phyloP scores from a whole-genome alignment of 805 yeast genomes.

The Pichia gijzeniarum region DNA sequence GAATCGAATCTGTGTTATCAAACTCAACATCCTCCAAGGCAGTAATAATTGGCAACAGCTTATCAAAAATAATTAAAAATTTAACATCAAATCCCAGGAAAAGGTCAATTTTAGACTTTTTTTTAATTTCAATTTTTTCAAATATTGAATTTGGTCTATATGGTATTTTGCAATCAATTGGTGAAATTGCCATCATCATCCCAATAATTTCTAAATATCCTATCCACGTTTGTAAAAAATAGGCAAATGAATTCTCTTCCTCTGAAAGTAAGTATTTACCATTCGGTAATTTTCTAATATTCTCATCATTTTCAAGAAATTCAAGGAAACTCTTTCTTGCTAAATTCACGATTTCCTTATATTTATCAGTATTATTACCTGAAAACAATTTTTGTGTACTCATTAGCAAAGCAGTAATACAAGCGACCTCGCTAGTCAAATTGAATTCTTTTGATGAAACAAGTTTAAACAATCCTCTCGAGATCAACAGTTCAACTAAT shows the following conservation, averaged over 20 bases:
- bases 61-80: slow-evolving; percentile 38
- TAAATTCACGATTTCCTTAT: slow-evolving; percentile 7
- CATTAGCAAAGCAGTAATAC: slow-evolving; percentile 8
- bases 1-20: neutral
- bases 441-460: neutral
- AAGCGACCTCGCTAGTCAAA: slow-evolving; percentile 3
- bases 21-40: slow-evolving; percentile 1
- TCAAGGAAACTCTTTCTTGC: slow-evolving; percentile 3
- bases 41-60: slow-evolving; percentile 6
- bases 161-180: slow-evolving; percentile 8
- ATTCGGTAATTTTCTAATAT: slow-evolving; percentile 1
- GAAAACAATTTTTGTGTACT: slow-evolving; percentile 11
- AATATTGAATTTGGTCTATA: slow-evolving; percentile 5
- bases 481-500: slow-evolving; percentile 4
- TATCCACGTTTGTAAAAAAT: slow-evolving; percentile 9
- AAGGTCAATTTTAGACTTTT: slow-evolving; percentile 40
- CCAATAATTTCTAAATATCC: slow-evolving; percentile 12
- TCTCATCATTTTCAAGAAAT: slow-evolving; percentile 1
- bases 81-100: slow-evolving; percentile 59
- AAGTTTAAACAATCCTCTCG: slow-evolving; percentile 6
- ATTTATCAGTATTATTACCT: slow-evolving; percentile 3
- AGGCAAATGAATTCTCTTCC: slow-evolving; percentile 3
- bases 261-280: slow-evolving; percentile 6
- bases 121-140: neutral
- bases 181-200: slow-evolving; percentile 8